Base-by-base conservation (phyloP, 2,329 filamentous ascomycete genomes). In the Sporothrix brasiliensis region DNA sequence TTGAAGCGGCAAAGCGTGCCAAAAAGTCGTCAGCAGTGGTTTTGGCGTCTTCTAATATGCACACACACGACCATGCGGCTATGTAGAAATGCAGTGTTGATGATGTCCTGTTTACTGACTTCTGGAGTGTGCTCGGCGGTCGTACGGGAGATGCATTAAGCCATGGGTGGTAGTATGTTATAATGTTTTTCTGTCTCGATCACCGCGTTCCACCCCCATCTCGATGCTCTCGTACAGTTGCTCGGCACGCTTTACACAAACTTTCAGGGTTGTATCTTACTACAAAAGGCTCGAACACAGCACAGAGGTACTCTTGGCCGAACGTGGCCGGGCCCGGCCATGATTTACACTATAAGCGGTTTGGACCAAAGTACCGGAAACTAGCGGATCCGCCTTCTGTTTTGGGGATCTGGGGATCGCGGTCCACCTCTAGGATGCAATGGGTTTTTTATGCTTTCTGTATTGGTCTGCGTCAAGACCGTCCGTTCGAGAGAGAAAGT, bases 361-460 rank as follows among this genome's bases (percentile, higher is more conserved):
- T 63, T 27, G 34, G 19, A 3, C 44, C 21, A 27, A 30, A 24
- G 10, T 21, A n/a, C 44, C 60, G 60, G 49, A n/a, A 49, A 49
- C 24, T 50, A 49, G 61, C 61, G 61, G 61, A 21, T 65, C 61
- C 61, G 61, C 61, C 44, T 50, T 24, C 44, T n/a, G 50, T 65
- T 50, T 16, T 44, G 61, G 27, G 61, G 50, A 50, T 65, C 61
- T 65, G 61, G 61, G 61, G 44, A 50, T 65, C 61, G 61, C 61
- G 44, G 61, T 50, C 44, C 61, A 24, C 61, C 61, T 63, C 24
- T 14, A 61, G n/a, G 27, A 65, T 65, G 41, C 7, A 21, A 24
- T 24, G 47, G 44, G 3, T 10, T 47, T 34, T 16, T n/a, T 47
- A 41, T 6, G 14, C 14, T 13, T 44, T 44, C 13, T 44, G 41